Evolutionary conservation across 371 early-diverging fungal genomes (phyloP), one percentile per base, ranked within the genome.

Genomic region (Rhizomucor miehei): DNA sequence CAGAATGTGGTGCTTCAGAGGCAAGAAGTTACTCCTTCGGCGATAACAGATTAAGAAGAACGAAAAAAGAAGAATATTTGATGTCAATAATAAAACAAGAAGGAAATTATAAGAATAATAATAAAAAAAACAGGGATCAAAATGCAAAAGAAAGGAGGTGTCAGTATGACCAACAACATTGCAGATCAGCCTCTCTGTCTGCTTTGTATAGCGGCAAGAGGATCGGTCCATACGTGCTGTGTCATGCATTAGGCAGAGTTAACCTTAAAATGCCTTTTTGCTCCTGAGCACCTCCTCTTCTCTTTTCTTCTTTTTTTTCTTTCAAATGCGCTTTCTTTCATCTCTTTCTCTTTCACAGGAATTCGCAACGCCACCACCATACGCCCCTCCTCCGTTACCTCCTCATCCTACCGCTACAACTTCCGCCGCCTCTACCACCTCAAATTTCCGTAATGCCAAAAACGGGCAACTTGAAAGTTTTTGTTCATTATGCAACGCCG

Each of bases 331-430:
- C 11, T 19, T 19, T 41, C 19, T 19, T 16, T 41, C 41, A 14
- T 41, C 41, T 41, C 14, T 19, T 16, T 41, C 16, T 41, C 19
- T 16, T 41, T 14, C 41, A 12, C 41, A 14, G 11, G 19, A 19
- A 16, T 6, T 41, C 19, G 41, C 46, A 23, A 46, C 34, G 5
- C 55, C 60, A 25, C 60, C 60, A 34, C 60, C 60, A 2, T 60
- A 60, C 29, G 51, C 55, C 29, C 29, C 29, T 5, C 8, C 29
- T 8, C 29, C 29, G 29, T 8, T 5, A 8, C 29, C 29, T 29
- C 29, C 29, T 3, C 29, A 8, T 8, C 29, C 29, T 29, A 8
- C 29, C 3, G 29, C 29, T 29, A 8, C 29, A 5, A 8, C 8
- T 29, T 3, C 29, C 8, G 29, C 29, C 8, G 29, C 29, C n/a